Conservation (phyloP, 805 yeast genomes). For the Clavispora phyllophila region DNA sequence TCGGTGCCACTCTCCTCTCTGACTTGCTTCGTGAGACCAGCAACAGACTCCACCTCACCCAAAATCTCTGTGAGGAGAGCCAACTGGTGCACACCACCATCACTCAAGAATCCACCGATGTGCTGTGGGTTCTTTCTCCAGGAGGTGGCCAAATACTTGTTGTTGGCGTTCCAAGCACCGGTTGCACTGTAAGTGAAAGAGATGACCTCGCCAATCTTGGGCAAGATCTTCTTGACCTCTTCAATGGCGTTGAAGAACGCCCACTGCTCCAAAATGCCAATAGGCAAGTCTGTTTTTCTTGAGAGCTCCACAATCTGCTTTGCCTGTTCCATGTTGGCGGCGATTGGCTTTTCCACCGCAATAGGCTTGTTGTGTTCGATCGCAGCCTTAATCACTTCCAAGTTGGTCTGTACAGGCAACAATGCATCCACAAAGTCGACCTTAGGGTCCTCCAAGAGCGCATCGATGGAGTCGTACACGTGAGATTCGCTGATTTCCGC, state of each 20-base stretch:
- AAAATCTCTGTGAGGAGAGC: conserved; percentile 79
- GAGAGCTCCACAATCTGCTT: conserved; percentile 68
- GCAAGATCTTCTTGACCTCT: conserved; percentile 49
- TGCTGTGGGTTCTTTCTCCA: conserved; percentile 94
- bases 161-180: conserved; percentile 59
- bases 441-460: conserved; percentile 57
- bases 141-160: conserved; percentile 60
- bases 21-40: conserved; percentile 75
- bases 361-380: conserved; percentile 73
- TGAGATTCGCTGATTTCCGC: conserved; percentile 49
- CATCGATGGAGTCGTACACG: conserved; percentile 59
- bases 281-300: conserved; percentile 56
- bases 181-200: conserved; percentile 72
- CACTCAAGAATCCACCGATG: conserved; percentile 87
- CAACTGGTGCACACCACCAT: conserved; percentile 95
- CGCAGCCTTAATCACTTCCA: conserved; percentile 64
- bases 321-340: conserved; percentile 80
- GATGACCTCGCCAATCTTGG: conserved; percentile 66
- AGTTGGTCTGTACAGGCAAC: conserved; percentile 82
- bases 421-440: conserved; percentile 80
- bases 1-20: conserved; percentile 75
- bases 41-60: conserved; percentile 66
- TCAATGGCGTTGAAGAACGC: conserved; percentile 58
- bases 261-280: conserved; percentile 85
- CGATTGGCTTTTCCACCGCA: conserved; percentile 85